These are phyloP conservation scores for Isatis tinctoria DNA, from an alignment of 345 rosid species.

Conservation along the genomic window DNA sequence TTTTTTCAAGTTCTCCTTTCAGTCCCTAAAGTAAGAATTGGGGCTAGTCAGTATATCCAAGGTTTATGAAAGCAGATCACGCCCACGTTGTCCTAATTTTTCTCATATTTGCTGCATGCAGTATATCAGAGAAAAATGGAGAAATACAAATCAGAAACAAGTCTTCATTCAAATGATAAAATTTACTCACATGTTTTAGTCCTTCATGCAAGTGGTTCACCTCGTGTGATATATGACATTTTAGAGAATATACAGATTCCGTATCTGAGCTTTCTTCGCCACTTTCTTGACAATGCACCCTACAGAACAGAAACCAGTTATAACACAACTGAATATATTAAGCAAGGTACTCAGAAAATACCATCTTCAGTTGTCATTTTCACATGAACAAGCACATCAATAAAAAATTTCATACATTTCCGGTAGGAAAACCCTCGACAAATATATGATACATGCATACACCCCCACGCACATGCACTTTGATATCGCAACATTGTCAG, in stretches of 20 bases:
- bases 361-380: conserved; percentile 6
- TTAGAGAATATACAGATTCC: conserved; percentile 82
- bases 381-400: neutral
- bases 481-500: neutral
- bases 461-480: neutral
- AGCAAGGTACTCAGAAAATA: neutral
- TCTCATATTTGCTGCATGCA: neutral
- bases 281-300: conserved; percentile 92
- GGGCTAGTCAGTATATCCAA: neutral
- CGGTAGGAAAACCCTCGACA: neutral
- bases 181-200: conserved; percentile 67
- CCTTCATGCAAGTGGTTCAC: conserved; percentile 99
- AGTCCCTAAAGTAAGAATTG: conserved; percentile 50
- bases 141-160: conserved; percentile 1
- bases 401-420: neutral
- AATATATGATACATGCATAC: neutral
- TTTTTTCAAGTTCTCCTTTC: conserved; percentile 94
- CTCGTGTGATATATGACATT: conserved; percentile 97
- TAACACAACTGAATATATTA: neutral
- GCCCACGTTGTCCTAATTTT: neutral
- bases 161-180: neutral
- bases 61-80: neutral
- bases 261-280: conserved; percentile 49
- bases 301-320: conserved; percentile 24
- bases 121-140: neutral